Conservation (phyloP, 768 basidiomycete species). For the Mycena floridula region DNA sequence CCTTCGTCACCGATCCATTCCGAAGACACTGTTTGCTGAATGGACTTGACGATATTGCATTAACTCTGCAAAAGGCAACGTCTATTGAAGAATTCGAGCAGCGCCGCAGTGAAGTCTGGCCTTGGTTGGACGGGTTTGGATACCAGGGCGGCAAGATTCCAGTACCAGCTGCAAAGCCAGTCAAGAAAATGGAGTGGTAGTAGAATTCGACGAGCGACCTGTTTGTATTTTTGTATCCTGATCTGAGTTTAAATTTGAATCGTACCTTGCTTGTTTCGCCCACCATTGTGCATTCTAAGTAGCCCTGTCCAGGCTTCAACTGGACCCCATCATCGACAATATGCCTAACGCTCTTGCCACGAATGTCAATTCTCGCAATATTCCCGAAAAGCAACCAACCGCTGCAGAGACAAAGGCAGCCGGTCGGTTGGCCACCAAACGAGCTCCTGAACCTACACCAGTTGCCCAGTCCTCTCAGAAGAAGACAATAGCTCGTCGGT, state of each 20-base stretch:
- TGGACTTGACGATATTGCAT: constrained; percentile 92
- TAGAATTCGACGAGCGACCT: too few species aligned
- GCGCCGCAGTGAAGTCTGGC: constrained; percentile 73
- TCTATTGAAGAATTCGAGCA: constrained; percentile 79
- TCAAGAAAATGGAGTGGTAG: constrained; percentile 70
- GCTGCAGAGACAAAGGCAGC: too few species aligned
- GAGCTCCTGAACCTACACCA: constrained; percentile 12
- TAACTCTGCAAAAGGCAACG: constrained; percentile 78
- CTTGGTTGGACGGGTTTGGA: constrained; percentile 96
- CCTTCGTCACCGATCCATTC: constrained; percentile 86
- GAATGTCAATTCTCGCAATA: neutral
- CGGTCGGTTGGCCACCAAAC: neutral
- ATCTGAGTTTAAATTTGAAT: too few species aligned
- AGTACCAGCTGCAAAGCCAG: constrained; percentile 30
- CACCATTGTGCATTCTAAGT: too few species aligned
- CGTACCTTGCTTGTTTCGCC: too few species aligned
- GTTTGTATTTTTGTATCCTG: neutral
- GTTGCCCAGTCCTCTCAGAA: constrained; percentile 30
- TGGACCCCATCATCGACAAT: too few species aligned
- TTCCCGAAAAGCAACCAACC: neutral
- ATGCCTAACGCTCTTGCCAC: neutral
- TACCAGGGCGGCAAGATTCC: constrained; percentile 79
- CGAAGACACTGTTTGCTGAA: constrained; percentile 90
- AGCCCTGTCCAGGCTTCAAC: too few species aligned
- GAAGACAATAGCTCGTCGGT: constrained; percentile 62